Evolutionary conservation across 768 basidiomycete genomes (phyloP).

Genomic region (Tulasnella sp.): DNA sequence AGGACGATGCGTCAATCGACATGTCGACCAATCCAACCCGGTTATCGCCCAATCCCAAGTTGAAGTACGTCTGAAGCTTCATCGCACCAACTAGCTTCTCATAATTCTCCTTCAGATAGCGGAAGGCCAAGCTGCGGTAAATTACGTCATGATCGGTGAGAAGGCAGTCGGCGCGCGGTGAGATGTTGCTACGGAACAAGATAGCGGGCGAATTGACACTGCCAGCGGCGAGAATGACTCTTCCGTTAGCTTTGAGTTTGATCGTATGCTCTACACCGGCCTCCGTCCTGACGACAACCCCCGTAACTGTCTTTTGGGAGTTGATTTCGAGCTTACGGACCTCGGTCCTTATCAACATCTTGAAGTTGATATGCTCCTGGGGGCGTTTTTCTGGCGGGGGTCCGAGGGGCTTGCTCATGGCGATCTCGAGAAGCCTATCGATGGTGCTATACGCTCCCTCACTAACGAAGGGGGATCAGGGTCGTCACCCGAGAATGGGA

Average conservation of each 20-base stretch:
- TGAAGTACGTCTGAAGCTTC: slow-evolving; percentile 22
- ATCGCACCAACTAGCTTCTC: slow-evolving; percentile 21
- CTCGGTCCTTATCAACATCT: slow-evolving; percentile 20
- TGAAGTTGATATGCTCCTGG: slow-evolving; percentile 19
- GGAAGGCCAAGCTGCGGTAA: slow-evolving; percentile 18
- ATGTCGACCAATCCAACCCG: slow-evolving; percentile 22
- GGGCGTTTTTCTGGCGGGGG: background rate
- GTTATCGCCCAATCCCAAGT: background rate
- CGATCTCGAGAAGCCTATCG: slow-evolving; percentile 24
- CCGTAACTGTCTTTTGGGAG: background rate
- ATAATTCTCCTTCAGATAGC: slow-evolving; percentile 15
- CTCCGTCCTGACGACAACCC: background rate
- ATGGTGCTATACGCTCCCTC: slow-evolving; percentile 25
- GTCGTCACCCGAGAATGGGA: too few species aligned
- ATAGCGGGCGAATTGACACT: slow-evolving; percentile 22
- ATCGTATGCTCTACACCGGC: background rate
- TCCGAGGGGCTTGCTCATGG: slow-evolving; percentile 21
- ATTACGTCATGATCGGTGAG: slow-evolving; percentile 25
- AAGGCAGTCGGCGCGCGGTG: background rate
- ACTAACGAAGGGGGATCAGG: too few species aligned
- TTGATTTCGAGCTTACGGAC: background rate
- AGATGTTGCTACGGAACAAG: slow-evolving; percentile 19
- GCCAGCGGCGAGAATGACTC: slow-evolving; percentile 20
- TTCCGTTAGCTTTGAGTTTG: slow-evolving; percentile 1
- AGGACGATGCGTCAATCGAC: slow-evolving; percentile 23